phyloP scores from a whole-genome alignment of 345 rosid genomes.

The Aquilaria yunnanensis region DNA sequence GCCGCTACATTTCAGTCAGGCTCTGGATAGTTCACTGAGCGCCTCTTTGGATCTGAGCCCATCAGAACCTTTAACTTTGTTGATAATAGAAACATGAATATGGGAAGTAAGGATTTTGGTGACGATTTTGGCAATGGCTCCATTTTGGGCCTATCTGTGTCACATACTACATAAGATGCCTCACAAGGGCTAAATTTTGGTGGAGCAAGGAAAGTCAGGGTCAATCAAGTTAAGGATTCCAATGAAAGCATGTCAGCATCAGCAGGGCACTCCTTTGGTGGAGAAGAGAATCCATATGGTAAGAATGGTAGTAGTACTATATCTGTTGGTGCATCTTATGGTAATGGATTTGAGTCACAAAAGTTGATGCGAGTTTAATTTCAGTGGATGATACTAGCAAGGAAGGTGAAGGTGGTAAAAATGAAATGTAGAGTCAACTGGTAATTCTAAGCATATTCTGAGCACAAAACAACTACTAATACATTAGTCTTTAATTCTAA shows the following conservation, averaged over 20 bases:
- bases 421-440: too few relatives aligned
- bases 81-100: slow-evolving; percentile 27
- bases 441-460: too few relatives aligned
- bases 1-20: slow-evolving; percentile 31
- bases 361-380: slow-evolving; percentile 22
- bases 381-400: slow-evolving; percentile 22
- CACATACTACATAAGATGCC: too few relatives aligned
- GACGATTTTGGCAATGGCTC: slow-evolving; percentile 35
- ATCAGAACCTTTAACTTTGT: slow-evolving; percentile 25
- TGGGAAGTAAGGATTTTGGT: slow-evolving; percentile 33
- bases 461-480: too few relatives aligned
- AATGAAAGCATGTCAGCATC: slow-evolving; percentile 23
- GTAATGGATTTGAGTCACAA: slow-evolving; percentile 16
- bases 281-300: slow-evolving; percentile 23
- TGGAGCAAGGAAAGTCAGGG: slow-evolving; percentile 45
- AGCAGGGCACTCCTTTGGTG: slow-evolving; percentile 23
- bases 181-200: slow-evolving; percentile 35
- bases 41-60: slow-evolving; percentile 38
- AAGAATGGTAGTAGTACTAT: slow-evolving; percentile 18
- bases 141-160: slow-evolving; percentile 32
- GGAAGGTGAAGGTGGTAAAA: slow-evolving; percentile 20
- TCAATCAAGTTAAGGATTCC: slow-evolving; percentile 44
- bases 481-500: too few relatives aligned
- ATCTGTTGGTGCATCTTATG: slow-evolving; percentile 21
- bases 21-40: slow-evolving; percentile 37